Evolutionary conservation across 2,329 filamentous ascomycete species (phyloP), one percentile per base, ranked within the genome.

Genomic region (Xylariaceae sp.): DNA sequence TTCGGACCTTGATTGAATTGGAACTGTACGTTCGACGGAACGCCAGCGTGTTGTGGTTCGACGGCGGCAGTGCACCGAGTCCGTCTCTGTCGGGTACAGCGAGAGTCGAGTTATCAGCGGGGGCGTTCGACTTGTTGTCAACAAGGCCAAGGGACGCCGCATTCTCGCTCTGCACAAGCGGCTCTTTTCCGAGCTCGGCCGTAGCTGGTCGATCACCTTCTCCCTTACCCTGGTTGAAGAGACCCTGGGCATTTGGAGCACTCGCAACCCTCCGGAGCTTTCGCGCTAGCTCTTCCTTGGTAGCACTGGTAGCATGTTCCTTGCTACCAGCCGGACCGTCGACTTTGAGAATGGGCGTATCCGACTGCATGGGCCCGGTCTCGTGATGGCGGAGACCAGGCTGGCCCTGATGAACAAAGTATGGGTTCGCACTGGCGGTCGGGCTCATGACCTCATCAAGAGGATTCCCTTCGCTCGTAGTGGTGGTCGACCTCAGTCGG

Each of bases 21-120:
- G 93, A 97, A 76, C 94, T 97, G 75, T 99, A 99, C 2, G 94
- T 99, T 73, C 94, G 85, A 70, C 94, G 83, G 77, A 97, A 99
- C 17, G 90, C 86, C 53, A 90, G 80, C 15, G 85, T 82, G 65
- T 87, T 84, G 68, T 86, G 84, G 55, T 83, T 84, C 3, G 88
- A 86, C 1, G 84, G 82, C 42, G 90, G 80, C 60, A 92, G 82
- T 54, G 84, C 81, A 56, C 82, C 80, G 13, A 88, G 76, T 17
- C 77, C 74, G 69, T 86, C 82, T 53, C 77, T 72, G 55, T 78
- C 75, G 17, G 78, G 74, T 8, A 78, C 68, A 13, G 71, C 67
- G 37, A 80, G 73, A n/a, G 70, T 67, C 52, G 75, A 71, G 10
- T 75, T 66, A 49, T 77, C 71, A 17, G 75, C 65, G 45, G 54